Evolutionary conservation across 2,329 filamentous ascomycete species (phyloP).

Genomic region (Pseudonectria foliicola): DNA sequence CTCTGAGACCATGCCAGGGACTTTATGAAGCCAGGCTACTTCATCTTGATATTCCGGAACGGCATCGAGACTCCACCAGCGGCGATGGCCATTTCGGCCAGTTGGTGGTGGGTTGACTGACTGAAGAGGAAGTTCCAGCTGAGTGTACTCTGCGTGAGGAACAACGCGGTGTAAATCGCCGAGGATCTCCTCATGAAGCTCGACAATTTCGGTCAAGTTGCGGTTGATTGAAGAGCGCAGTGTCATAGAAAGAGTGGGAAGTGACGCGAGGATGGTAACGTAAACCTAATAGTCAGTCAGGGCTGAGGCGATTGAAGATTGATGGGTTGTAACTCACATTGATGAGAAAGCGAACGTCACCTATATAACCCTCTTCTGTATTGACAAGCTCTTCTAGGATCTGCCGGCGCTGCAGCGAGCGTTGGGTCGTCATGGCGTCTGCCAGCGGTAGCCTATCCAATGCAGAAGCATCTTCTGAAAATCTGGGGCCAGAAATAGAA

Average conservation of each 20-base stretch:
- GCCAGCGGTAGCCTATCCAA: conserved; percentile 45
- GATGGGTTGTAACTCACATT: conserved; percentile 51
- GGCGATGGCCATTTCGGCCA: conserved; percentile 28
- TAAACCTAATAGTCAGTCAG: conserved; percentile 51
- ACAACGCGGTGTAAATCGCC: conserved; percentile 64
- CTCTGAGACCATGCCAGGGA: conserved; percentile 48
- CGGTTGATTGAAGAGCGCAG: conserved; percentile 67
- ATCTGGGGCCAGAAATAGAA: conserved; percentile 51
- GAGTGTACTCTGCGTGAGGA: conserved; percentile 59
- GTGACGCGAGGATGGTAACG: conserved; percentile 65
- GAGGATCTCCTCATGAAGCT: conserved; percentile 77
- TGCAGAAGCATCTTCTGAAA: conserved; percentile 58
- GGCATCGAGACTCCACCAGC: conserved; percentile 42
- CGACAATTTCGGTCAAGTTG: conserved; percentile 72
- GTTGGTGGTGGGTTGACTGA: conserved; percentile 9
- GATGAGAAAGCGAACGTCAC: conserved; percentile 77
- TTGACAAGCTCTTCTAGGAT: conserved; percentile 78
- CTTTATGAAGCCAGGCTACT: conserved; percentile 36
- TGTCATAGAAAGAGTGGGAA: conserved; percentile 56
- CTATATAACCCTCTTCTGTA: conserved; percentile 84
- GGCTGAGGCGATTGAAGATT: not conserved
- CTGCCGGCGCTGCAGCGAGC: conserved; percentile 67
- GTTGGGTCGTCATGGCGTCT: conserved; percentile 63
- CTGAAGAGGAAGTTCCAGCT: conserved; percentile 21
- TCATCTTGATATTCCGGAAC: conserved; percentile 35